These are phyloP conservation scores for Incumbomyces delicatus DNA, from an alignment of 2,329 filamentous ascomycete genomes.

Conservation along the genomic window DNA sequence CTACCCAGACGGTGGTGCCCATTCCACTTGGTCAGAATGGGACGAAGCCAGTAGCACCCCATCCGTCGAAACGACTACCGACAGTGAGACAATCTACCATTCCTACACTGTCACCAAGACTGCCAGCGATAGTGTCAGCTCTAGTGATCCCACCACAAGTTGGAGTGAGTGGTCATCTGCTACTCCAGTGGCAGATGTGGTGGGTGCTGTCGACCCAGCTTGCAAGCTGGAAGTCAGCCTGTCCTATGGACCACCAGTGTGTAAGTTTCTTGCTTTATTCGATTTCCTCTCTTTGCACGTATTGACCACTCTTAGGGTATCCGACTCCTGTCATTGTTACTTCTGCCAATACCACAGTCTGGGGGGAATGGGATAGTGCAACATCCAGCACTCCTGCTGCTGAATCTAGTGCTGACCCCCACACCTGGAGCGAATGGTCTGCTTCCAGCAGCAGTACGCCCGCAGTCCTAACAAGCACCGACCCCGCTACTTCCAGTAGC, in stretches of 20 bases:
- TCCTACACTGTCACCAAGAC: constrained; percentile 7
- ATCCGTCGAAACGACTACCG: background rate
- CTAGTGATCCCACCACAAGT: background rate
- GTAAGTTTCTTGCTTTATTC: constrained; percentile 10
- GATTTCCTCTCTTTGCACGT: no score
- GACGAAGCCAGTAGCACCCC: background rate
- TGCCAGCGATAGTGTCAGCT: background rate
- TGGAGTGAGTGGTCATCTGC: constrained; percentile 9
- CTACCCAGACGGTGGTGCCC: background rate
- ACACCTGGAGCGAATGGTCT: constrained; percentile 14
- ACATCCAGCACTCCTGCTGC: constrained; percentile 19
- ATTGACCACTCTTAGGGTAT: constrained; percentile 9
- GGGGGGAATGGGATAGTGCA: constrained; percentile 13
- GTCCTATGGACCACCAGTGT: constrained; percentile 18
- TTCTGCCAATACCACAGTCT: constrained; percentile 2
- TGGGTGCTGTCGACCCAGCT: constrained; percentile 3
- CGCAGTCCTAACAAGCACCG: constrained; percentile 21
- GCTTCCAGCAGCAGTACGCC: constrained; percentile 18
- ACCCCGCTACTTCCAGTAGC: constrained; percentile 5
- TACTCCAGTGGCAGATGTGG: constrained; percentile 4
- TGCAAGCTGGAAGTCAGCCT: constrained; percentile 15
- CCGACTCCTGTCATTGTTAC: constrained; percentile 11
- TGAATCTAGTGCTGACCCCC: constrained; percentile 20
- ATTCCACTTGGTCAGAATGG: constrained; percentile 3
- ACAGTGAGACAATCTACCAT: background rate